These are phyloP conservation scores for Monosporascus sp. DNA, from an alignment of 2,329 filamentous ascomycete species.

Conservation along the genomic window DNA sequence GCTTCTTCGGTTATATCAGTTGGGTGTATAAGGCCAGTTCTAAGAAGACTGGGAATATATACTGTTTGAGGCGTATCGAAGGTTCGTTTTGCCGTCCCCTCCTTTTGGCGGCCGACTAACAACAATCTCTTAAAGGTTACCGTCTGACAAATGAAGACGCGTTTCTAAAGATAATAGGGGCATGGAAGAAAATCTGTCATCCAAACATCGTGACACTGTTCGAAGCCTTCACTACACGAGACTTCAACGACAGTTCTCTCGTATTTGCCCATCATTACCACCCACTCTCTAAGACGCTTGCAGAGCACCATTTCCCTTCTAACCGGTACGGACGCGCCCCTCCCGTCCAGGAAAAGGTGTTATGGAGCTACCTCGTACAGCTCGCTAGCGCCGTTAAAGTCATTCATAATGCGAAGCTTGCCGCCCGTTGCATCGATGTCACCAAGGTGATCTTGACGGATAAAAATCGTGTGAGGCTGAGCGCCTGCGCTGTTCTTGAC, in stretches of 20 bases:
- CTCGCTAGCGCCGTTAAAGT: slow-evolving; percentile 81
- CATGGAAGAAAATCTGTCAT: slow-evolving; percentile 82
- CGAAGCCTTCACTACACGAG: slow-evolving; percentile 88
- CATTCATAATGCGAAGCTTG: slow-evolving; percentile 75
- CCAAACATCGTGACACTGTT: slow-evolving; percentile 80
- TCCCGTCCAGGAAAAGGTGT: slow-evolving; percentile 60
- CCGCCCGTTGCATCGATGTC: slow-evolving; percentile 78
- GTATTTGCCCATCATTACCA: slow-evolving; percentile 93
- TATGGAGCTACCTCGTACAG: slow-evolving; percentile 93
- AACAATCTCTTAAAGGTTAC: slow-evolving; percentile 50
- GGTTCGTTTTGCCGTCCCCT: slow-evolving; percentile 35
- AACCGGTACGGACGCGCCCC: slow-evolving; percentile 40
- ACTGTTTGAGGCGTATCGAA: slow-evolving; percentile 81
- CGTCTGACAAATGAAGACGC: slow-evolving; percentile 84
- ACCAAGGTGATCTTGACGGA: slow-evolving; percentile 88
- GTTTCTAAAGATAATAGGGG: slow-evolving; percentile 69
- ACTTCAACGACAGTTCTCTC: slow-evolving; percentile 90
- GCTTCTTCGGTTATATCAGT: slow-evolving; percentile 79
- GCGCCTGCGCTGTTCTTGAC: slow-evolving; percentile 83
- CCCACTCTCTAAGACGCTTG: slow-evolving; percentile 81
- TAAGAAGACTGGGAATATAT: slow-evolving; percentile 81
- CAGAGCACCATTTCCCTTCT: slow-evolving; percentile 68
- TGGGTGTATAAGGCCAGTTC: slow-evolving; percentile 96
- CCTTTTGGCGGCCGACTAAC: slow-evolving; percentile 5
- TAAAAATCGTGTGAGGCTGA: slow-evolving; percentile 83